These are phyloP conservation scores for Fagus sylvatica DNA, from an alignment of 306 rosid genomes.

Conservation along the genomic window DNA sequence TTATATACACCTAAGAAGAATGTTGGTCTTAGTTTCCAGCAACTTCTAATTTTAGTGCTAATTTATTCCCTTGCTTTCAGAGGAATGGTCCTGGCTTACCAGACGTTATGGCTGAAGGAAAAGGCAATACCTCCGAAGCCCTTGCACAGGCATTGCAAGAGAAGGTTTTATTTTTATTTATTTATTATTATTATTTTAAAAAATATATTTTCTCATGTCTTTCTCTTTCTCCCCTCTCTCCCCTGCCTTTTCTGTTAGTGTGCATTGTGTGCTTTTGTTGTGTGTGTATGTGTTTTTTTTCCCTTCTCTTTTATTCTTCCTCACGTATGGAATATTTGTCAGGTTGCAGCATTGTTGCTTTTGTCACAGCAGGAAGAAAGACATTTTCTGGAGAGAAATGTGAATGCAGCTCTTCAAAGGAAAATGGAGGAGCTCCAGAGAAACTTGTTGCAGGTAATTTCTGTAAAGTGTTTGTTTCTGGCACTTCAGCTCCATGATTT, in stretches of 20 bases:
- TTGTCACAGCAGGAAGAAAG: constrained; percentile 97
- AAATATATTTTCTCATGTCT: neutral
- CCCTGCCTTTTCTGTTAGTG: constrained; percentile 3
- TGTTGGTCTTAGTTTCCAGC: constrained; percentile 10
- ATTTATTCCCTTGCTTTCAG: constrained; percentile 37
- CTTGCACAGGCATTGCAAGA: constrained; percentile 87
- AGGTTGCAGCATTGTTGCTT: constrained; percentile 80
- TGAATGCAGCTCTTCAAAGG: constrained; percentile 69
- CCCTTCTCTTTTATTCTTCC: constrained; percentile 18
- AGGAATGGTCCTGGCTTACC: constrained; percentile 29
- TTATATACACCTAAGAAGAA: neutral
- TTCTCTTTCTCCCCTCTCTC: neutral
- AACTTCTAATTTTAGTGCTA: constrained; percentile 23
- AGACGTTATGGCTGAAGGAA: constrained; percentile 37
- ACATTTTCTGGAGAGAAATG: constrained; percentile 79
- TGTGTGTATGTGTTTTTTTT: neutral
- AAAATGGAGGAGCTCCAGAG: constrained; percentile 85
- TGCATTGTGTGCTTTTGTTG: neutral
- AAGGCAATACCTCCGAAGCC: constrained; percentile 53
- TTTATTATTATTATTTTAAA: no score
- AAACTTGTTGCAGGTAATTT: constrained; percentile 81
- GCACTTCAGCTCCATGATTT: constrained; percentile 27
- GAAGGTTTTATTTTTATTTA: constrained; percentile 50
- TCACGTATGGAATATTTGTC: constrained; percentile 29
- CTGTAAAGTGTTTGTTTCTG: constrained; percentile 25